Evolutionary conservation across 345 rosid genomes (phyloP), one percentile per base, ranked within the genome.

Genomic region (Cardamine resedifolia): DNA sequence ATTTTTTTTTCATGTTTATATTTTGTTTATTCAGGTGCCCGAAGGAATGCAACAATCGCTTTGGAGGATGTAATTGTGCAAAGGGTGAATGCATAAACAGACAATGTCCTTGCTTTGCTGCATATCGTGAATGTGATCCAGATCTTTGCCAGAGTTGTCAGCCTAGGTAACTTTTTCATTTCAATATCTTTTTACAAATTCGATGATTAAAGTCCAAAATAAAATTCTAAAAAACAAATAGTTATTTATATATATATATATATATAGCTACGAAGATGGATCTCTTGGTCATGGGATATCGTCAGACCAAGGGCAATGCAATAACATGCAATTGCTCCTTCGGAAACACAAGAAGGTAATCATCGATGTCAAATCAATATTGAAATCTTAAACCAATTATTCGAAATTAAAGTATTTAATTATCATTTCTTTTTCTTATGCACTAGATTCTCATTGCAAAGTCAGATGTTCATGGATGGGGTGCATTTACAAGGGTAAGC

Each of bases 401-500:
- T 10, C 15, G 0, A 33, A 26, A 36, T 27, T 33, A 58, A 36
- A 49, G 0, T 10, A 24, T 19, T 30, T 39, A 27, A 7, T 33
- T 33, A 49, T 11, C 50, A 53, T 58, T 14, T 26, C 4, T 1
- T 63, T 6, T 16, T 26, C 51, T 43, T 74, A 19, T 64, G 64
- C 63, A 60, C n/a, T 85, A 94, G 97, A 88, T 91, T 73, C 84
- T 91, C 68, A 21, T 91, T 81, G 90, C 83, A 59, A 85, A 78
- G 58, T 94, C 98, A 68, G 88, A 84, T 58, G 82, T 86, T 77
- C 90, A 95, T 19, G 98, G 98, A 61, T 94, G 98, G 98, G 97
- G 98, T 73, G 98, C 97, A 64, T 94, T 91, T 72, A 74, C 91
- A 21, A 79, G 81, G 93, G 98, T 90, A 84, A 31, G 73, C 11